Percentiles rank a stretch among this genome's conserved stretches.
phyloP scores from a whole-genome alignment of 495 filamentous ascomycete genomes.

The Penicillium herquei region DNA sequence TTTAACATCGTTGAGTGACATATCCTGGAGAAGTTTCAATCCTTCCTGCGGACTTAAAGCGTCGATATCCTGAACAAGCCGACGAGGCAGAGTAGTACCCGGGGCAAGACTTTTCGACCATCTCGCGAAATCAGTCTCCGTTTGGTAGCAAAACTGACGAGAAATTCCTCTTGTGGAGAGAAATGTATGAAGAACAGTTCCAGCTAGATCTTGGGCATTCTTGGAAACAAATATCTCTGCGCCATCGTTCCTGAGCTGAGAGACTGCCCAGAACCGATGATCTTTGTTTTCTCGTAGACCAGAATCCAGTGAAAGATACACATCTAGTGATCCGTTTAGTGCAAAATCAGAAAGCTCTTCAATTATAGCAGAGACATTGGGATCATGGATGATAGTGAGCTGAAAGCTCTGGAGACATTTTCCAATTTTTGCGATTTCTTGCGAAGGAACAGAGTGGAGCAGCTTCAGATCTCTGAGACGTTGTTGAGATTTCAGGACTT shows the following conservation, averaged over 20 bases:
- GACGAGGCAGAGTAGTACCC: conserved; percentile 39
- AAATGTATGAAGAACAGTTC: conserved; percentile 57
- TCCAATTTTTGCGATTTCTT: conserved; percentile 37
- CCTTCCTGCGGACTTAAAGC: conserved; percentile 52
- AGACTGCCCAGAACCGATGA: conserved; percentile 56
- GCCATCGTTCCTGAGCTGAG: conserved; percentile 42
- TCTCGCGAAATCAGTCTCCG: conserved; percentile 44
- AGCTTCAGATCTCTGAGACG: conserved; percentile 45
- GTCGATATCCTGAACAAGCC: conserved; percentile 52
- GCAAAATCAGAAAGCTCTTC: conserved; percentile 35
- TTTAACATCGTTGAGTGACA: conserved; percentile 38
- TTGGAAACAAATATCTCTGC: conserved; percentile 55
- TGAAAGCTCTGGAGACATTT: conserved; percentile 33
- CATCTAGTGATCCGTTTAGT: conserved; percentile 26
- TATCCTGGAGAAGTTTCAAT: conserved; percentile 49
- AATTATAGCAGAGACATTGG: conserved; percentile 22
- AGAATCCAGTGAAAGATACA: conserved; percentile 52
- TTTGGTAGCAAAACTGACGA: conserved; percentile 51
- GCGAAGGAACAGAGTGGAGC: conserved; percentile 41
- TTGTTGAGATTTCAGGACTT: conserved; percentile 50
- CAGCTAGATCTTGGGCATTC: conserved; percentile 47
- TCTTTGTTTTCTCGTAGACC: conserved; percentile 50
- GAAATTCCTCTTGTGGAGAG: conserved; percentile 49
- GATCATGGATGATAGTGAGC: conserved; percentile 17
- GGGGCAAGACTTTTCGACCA: conserved; percentile 36